Evolutionary conservation across 2,329 filamentous ascomycete species (phyloP), one percentile per base, ranked within the genome.

Genomic region (Aspergillus melleus): DNA sequence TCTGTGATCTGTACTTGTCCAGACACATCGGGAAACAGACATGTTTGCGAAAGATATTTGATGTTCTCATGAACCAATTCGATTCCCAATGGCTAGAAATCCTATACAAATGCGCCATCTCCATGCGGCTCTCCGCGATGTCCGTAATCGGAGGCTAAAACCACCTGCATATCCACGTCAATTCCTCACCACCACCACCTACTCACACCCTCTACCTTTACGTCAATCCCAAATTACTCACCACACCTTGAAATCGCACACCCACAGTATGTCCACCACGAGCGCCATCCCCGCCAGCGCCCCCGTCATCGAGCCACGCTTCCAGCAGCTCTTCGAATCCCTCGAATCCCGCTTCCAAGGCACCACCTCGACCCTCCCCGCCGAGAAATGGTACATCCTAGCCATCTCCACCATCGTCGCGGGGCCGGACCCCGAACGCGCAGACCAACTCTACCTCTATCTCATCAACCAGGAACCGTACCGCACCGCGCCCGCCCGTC

Each of bases 391-490:
- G 71, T 70, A 73, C 65, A 72, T 74, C 46, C 68, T 74, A 12
- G 70, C 72, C 16, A 70, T 80, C 22, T 72, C 81, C 10, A 77
- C 78, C n/a, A 68, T 85, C 36, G 77, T 77, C 10, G 81, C 80
- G n/a, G 79, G 80, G 46, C 78, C 79, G 2, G 77, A 86, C 67
- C 83, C 84, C 4, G 78, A 81, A 29, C 78, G 80, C 55, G 80
- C 81, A 19, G 79, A 80, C 26, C 74, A 81, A 12, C 80, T 88
- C 1, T 88, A 88, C 74, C 78, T 77, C 11, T 76, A 86, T 65
- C 79, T 88, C 39, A 82, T 80, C 66, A 70, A 73, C 47, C 77
- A 83, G 61, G 79, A 83, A 66, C 86, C 65, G 22, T 71, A 76
- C 59, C 51, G 68, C 6, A 73, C 68, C 54, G 57, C 70, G 0